Evolutionary conservation across 495 filamentous ascomycete genomes (phyloP).

Genomic region (Poronia punctata): DNA sequence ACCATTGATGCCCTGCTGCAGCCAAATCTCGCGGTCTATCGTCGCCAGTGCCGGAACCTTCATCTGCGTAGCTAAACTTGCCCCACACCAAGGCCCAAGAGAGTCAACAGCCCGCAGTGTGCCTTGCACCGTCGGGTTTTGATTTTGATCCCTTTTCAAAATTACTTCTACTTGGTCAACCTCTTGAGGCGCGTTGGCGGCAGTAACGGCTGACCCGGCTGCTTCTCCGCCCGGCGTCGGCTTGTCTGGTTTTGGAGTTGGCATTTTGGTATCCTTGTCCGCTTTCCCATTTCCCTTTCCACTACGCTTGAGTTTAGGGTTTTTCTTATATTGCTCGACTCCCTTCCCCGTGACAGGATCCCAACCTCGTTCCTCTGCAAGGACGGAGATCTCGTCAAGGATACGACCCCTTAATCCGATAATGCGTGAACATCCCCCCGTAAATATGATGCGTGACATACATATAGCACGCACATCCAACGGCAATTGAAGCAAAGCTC

Average conservation of each 20-base stretch:
- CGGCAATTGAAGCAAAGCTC: constrained; percentile 64
- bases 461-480: constrained; percentile 75
- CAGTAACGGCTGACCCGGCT: constrained; percentile 18
- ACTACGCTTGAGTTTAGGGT: constrained; percentile 42
- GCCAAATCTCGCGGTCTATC: constrained; percentile 78
- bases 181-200: constrained; percentile 42
- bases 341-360: constrained; percentile 60
- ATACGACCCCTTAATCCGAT: constrained; percentile 76
- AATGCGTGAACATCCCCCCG: constrained; percentile 73
- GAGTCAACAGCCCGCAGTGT: constrained; percentile 70
- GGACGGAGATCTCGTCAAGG: constrained; percentile 59
- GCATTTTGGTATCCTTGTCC: constrained; percentile 16
- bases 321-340: constrained; percentile 47
- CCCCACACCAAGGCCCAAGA: constrained; percentile 83
- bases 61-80: constrained; percentile 69
- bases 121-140: constrained; percentile 44
- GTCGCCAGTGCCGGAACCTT: constrained; percentile 74
- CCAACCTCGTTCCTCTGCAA: constrained; percentile 68
- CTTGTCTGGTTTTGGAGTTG: constrained; percentile 8
- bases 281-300: constrained; percentile 22
- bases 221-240: constrained; percentile 15
- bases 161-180: constrained; percentile 59
- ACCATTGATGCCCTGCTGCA: constrained; percentile 67
- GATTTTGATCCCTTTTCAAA: constrained; percentile 45
- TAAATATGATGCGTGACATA: constrained; percentile 86